Evolutionary conservation across 2,329 filamentous ascomycete genomes (phyloP).

Genomic region (Arthrobotrys megalospora): DNA sequence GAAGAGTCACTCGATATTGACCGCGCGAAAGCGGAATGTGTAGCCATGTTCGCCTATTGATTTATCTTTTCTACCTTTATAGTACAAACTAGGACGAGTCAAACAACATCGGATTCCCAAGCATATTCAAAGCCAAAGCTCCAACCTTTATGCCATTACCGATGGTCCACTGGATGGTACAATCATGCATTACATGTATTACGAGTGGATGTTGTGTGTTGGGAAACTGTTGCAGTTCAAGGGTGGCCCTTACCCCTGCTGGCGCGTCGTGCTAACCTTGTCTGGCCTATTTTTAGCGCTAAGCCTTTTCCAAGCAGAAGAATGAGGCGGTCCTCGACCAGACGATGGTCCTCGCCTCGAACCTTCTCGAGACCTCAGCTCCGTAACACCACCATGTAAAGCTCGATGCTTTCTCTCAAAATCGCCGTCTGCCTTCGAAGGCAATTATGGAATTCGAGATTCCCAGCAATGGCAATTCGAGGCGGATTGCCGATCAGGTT

Average conservation of each 20-base stretch:
- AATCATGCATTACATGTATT: no score
- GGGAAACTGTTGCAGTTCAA: constrained; percentile 1
- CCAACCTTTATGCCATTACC: no score
- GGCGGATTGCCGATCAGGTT: constrained; percentile 33
- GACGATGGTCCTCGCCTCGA: constrained; percentile 25
- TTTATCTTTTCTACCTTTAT: no score
- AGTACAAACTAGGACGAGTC: no score
- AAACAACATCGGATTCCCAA: no score
- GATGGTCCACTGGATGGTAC: no score
- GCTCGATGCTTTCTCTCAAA: not conserved
- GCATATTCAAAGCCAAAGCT: no score
- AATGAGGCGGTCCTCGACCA: constrained; percentile 8
- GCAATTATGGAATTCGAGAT: not conserved
- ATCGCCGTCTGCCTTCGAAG: not conserved
- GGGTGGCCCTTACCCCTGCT: not conserved
- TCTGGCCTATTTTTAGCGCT: constrained; percentile 12
- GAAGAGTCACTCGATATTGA: no score
- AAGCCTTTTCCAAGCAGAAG: not conserved
- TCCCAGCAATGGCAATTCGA: constrained; percentile 27
- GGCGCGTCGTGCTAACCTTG: not conserved
- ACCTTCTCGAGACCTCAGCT: constrained; percentile 15
- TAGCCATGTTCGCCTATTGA: no score
- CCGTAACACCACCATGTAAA: constrained; percentile 1
- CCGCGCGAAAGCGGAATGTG: no score
- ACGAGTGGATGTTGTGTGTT: not conserved